Evolutionary conservation across 495 filamentous ascomycete genomes (phyloP), one percentile per base, ranked within the genome.

Genomic region (Astrocystis sublimbata): DNA sequence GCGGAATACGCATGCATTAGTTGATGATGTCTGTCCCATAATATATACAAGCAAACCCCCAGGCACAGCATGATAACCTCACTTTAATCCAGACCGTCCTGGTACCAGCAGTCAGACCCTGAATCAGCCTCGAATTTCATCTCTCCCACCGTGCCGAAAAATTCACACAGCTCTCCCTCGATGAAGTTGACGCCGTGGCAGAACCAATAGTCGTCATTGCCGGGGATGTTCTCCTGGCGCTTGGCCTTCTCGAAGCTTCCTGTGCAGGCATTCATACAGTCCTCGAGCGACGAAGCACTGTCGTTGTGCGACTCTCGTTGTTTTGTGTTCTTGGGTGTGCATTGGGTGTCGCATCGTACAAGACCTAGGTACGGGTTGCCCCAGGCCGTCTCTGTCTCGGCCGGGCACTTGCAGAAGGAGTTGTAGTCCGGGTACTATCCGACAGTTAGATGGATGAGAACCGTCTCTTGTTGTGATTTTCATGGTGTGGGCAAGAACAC

Each of bases 151-250:
- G 47, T 21, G 13, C 70, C 70, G 38, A 72, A 58, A 21, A 72
- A 72, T 52, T 72, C 65, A 61, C 70, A 72, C 5, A 63, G 58
- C 55, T 72, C 41, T n/a, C 67, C 70, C 49, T 68, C 38, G 0
- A 63, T 31, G 53, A 72, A 72, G 50, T 72, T 72, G 2, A 72
- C 67, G n/a, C 70, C 70, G 56, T 70, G 70, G 59, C 70, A 72
- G 52, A 63, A 70, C 70, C 70, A 72, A 41, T 69, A 67, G 15
- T 64, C 62, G 7, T 52, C 46, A 3, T 43, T 26, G n/a, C n/a
- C n/a, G n/a, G n/a, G n/a, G n/a, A n/a, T n/a, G n/a, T n/a, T n/a
- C n/a, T n/a, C n/a, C 19, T 66, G 55, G 30, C 62, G 63, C 40
- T 47, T 61, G 7, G 43, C 15, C 62, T 69, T 71, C 61, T 71